Evolutionary conservation across 169 alveolate species (phyloP), one percentile per base, ranked within the genome.

Genomic region (Plasmodium cynomolgi): DNA sequence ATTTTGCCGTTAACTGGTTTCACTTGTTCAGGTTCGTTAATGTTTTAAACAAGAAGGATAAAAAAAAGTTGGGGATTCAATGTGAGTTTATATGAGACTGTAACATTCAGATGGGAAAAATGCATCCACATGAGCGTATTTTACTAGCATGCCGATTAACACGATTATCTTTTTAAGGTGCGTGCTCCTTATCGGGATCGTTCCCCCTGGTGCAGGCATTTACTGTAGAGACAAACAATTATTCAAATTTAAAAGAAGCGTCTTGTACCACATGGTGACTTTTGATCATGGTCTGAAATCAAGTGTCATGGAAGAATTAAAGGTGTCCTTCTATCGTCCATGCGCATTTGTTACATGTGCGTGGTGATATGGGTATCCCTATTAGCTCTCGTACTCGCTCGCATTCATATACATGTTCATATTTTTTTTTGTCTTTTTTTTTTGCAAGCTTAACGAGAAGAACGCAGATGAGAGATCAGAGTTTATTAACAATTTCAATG

Each of bases 141-240:
- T 9, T 31, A 6, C 54, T 29, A 23, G 5, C 75, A 54, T 84
- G 39, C 23, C 74, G 1, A 72, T 39, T 54, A 50, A 84, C 56
- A 68, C 39, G 31, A 68, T 26, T 68, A 0, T 15, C 34, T n/a
- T 7, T 68, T 58, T 68, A 68, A 68, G 41, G 37, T 9, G 37
- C 37, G 33, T 68, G 77, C 1, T 68, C 75, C 58, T 83, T 47
- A 39, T 15, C 37, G 23, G 34, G 62, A 20, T 39, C 56, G 23
- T 80, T 15, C 56, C 84, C 71, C 17, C 44, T 71, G 77, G 75
- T 74, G 23, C 68, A 85, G 93, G 93, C 20, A 85, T 85, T 75
- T 85, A 85, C 71, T 85, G 93, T 20, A 85, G 93, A 85, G 93
- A 85, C 44, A 85, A 79, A 77, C 85, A 85, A 29, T 84, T 85